Base-by-base conservation (phyloP, 768 basidiomycete species). In the Trametes cingulata region DNA sequence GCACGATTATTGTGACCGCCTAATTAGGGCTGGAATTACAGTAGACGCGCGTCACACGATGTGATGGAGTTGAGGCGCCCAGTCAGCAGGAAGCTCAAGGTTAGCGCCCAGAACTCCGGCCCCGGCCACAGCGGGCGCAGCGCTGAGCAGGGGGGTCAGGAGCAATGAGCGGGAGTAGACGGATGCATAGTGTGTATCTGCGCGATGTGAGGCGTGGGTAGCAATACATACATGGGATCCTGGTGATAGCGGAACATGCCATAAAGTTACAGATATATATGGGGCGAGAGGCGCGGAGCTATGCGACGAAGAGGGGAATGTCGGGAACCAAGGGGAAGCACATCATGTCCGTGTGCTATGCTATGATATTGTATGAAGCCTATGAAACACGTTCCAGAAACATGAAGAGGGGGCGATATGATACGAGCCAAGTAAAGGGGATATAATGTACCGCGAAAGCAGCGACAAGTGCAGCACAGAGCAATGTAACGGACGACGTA, bases 291-390 rank as follows among this genome's bases (percentile, higher is more conserved):
- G 6, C 25, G 39, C 13, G n/a, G 13, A 29, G 9, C 12, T 48
- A 27, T 17, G 33, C 13, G 14, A 22, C 13, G 36, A 57, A 27
- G 35, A 29, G 13, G 15, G 29, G 19, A 6, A n/a, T n/a, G n/a
- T n/a, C 15, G 33, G 22, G 8, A 12, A 15, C 24, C 15, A 41
- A 9, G 14, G 35, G 10, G 12, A 24, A 50, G 61, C 56, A 63
- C 57, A 58, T 58, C 61, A 58, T 63, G 61, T 63, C 61, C 61
- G 61, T 58, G 61, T 63, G 61, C 61, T 58, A 54, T 55, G 47
- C 19, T 37, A 41, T 54, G 25, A 9, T 33, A 53, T 20, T 8
- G 27, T 37, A 29, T 17, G 36, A 4, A 15, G 40, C 48, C 14
- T 40, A 13, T 10, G 40, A 51, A 13, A 51, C 41, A 29, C 3